Evolutionary conservation across 805 yeast species (phyloP).

Genomic region (Yarrowia sp.): DNA sequence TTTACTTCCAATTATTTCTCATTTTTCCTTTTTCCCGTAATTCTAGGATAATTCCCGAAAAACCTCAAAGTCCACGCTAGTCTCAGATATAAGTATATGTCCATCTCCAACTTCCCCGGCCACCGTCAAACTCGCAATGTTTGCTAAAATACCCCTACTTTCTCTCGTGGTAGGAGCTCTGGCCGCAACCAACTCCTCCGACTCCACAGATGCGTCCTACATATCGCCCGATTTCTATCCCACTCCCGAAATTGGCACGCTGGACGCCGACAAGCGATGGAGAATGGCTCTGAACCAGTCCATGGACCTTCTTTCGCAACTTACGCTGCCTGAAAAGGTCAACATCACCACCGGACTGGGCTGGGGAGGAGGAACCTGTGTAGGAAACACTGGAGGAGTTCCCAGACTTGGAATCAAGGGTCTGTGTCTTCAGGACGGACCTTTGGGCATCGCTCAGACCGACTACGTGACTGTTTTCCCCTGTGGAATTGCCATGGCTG

Average conservation of each 20-base stretch:
- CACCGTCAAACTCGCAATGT: neutral
- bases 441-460: conserved; percentile 53
- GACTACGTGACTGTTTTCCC: conserved; percentile 57
- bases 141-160: neutral
- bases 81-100: neutral
- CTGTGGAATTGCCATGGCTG: conserved; percentile 55
- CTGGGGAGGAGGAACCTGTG: neutral
- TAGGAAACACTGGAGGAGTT: conserved; percentile 42
- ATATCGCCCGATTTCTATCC: neutral
- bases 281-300: neutral
- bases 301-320: neutral
- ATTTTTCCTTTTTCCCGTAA: neutral
- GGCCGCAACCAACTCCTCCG: neutral
- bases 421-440: conserved; percentile 61
- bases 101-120: neutral
- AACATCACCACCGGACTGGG: conserved; percentile 1
- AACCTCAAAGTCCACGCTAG: neutral
- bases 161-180: neutral
- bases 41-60: neutral
- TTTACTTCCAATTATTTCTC: too few relatives aligned
- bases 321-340: neutral
- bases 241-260: neutral
- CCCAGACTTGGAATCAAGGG: conserved; percentile 54
- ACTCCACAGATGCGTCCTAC: neutral
- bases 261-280: neutral